A percentile compares a stretch with the other conserved stretches of the same genome.
Evolutionary conservation across 768 basidiomycete species (phyloP).

Genomic region (Pleurotus salmoneostramineus): DNA sequence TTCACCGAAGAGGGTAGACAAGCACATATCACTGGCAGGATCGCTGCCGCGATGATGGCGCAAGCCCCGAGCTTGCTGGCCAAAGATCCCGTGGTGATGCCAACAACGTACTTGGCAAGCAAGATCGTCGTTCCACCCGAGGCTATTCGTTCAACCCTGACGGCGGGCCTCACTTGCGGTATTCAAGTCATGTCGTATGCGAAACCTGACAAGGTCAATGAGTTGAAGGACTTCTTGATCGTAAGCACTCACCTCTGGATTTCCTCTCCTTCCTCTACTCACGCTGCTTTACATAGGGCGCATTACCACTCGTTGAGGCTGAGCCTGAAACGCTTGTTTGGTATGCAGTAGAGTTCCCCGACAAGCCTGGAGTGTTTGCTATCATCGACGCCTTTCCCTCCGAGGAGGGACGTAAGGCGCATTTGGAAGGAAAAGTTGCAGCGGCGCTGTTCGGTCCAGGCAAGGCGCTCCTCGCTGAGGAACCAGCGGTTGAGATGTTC

Average conservation of each 20-base stretch:
- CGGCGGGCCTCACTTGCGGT: conserved; percentile 7
- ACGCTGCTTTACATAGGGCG: conserved; percentile 15
- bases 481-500: conserved; percentile 25
- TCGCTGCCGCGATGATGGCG: conserved; percentile 29
- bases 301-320: conserved; percentile 27
- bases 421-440: conserved; percentile 30
- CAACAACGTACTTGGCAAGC: conserved; percentile 25
- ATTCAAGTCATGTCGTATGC: conserved; percentile 30
- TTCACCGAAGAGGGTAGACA: conserved; percentile 24
- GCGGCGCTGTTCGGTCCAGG: conserved; percentile 27
- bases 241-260: conserved; percentile 18
- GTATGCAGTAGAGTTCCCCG: conserved; percentile 34
- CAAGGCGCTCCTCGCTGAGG: conserved; percentile 22
- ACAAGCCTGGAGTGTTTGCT: conserved; percentile 28
- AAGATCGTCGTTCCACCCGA: conserved; percentile 15
- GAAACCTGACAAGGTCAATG: conserved; percentile 29
- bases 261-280: neutral
- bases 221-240: conserved; percentile 29
- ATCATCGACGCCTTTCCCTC: conserved; percentile 33
- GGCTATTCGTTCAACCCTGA: neutral
- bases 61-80: conserved; percentile 25
- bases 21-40: conserved; percentile 29
- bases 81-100: conserved; percentile 21
- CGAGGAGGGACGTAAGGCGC: conserved; percentile 26
- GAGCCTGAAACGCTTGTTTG: conserved; percentile 30